These are phyloP conservation scores for Salix dunnii DNA, from an alignment of 345 rosid genomes.

Conservation along the genomic window DNA sequence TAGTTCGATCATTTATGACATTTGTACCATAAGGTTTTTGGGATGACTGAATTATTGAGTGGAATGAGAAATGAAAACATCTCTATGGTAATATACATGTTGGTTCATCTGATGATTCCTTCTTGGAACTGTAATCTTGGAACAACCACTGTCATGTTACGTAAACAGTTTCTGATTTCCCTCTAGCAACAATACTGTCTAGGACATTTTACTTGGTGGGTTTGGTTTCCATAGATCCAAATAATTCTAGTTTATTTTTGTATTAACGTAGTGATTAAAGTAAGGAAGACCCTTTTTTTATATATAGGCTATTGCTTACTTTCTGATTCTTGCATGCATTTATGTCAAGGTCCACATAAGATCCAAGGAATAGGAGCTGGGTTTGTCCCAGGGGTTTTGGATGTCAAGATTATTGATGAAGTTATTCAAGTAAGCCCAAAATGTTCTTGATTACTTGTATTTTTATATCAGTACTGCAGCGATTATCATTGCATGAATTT, in stretches of 20 bases:
- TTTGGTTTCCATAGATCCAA: not conserved
- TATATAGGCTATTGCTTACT: not conserved
- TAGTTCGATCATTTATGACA: not conserved
- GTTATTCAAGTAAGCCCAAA: conserved; percentile 57
- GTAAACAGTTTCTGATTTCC: not conserved
- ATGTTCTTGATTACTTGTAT: not conserved
- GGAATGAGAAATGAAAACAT: not conserved
- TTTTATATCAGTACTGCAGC: not conserved
- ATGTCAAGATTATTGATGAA: conserved; percentile 65
- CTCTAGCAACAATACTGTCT: not conserved
- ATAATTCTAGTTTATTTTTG: not conserved
- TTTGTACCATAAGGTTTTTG: not conserved
- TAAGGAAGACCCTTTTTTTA: not conserved
- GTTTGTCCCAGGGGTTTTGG: conserved; percentile 73
- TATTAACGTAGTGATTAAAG: not conserved
- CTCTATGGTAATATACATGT: not conserved
- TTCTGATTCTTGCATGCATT: not conserved
- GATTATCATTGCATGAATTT: not conserved
- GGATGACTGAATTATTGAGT: not conserved
- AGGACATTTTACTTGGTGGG: not conserved
- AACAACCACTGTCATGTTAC: not conserved
- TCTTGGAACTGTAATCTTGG: not conserved
- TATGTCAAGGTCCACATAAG: conserved; percentile 70
- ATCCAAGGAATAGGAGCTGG: conserved; percentile 98
- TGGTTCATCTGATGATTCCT: not conserved